Percentiles rank a stretch among this genome's conserved stretches.
Evolutionary conservation across 2,329 filamentous ascomycete genomes (phyloP).

Genomic region (Bipolaris gigantea): DNA sequence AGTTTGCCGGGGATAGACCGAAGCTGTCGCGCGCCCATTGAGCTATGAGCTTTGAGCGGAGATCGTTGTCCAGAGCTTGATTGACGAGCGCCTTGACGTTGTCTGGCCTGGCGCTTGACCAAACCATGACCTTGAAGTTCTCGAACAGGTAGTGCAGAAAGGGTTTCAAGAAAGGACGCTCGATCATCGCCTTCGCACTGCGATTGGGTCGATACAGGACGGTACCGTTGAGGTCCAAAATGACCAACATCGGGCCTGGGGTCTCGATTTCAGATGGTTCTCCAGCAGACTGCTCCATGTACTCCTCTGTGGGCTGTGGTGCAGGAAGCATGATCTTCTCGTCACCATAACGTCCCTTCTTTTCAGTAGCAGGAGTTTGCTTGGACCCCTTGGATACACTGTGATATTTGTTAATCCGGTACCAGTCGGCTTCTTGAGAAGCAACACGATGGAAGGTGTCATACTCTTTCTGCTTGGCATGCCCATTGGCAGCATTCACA

Average conservation of each 20-base stretch:
- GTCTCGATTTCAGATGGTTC: constrained; percentile 35
- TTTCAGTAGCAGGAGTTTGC: constrained; percentile 4
- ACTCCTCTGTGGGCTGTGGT: constrained; percentile 62
- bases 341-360: constrained; percentile 24
- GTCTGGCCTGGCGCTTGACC: constrained; percentile 78
- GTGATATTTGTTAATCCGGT: constrained; percentile 27
- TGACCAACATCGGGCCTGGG: constrained; percentile 71
- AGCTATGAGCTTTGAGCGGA: constrained; percentile 62
- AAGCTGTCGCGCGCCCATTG: constrained; percentile 80
- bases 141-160: constrained; percentile 77
- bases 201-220: constrained; percentile 71
- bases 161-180: constrained; percentile 65
- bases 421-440: not conserved
- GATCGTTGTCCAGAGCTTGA: constrained; percentile 61
- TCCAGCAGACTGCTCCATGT: constrained; percentile 59
- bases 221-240: constrained; percentile 93
- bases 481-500: constrained; percentile 14
- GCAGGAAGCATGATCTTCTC: constrained; percentile 48
- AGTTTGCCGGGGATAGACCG: constrained; percentile 66
- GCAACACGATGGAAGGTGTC: constrained; percentile 15
- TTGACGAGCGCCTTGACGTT: constrained; percentile 73
- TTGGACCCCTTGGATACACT: constrained; percentile 15
- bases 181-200: constrained; percentile 56
- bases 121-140: constrained; percentile 80
- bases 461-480: constrained; percentile 25